Evolutionary conservation across 768 basidiomycete genomes (phyloP).

Genomic region (Peribolospora kevripleyi): DNA sequence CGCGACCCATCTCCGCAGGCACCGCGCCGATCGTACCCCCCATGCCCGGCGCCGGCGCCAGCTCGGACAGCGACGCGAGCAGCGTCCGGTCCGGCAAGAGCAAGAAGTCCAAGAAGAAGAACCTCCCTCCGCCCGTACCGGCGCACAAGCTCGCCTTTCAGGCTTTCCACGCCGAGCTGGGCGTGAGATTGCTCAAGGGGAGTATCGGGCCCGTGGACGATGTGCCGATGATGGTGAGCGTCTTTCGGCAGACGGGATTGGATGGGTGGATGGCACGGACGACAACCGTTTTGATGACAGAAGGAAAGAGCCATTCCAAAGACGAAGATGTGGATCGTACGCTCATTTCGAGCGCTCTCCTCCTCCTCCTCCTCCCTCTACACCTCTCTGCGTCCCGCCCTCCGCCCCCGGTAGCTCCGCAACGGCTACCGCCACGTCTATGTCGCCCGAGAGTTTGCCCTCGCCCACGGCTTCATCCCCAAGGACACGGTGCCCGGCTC

Average conservation of each 20-base stretch:
- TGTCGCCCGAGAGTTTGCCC: constrained; percentile 78
- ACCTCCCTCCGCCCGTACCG: too few relatives aligned
- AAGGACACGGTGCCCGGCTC: constrained; percentile 63
- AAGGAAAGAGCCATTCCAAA: background rate
- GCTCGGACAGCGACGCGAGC: too few relatives aligned
- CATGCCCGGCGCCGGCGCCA: too few relatives aligned
- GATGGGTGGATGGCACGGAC: background rate
- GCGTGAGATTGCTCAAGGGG: constrained; percentile 76
- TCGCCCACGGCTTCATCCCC: constrained; percentile 66
- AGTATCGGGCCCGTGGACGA: constrained; percentile 66
- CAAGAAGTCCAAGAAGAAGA: too few relatives aligned
- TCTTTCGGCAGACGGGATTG: background rate
- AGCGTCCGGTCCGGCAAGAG: too few relatives aligned
- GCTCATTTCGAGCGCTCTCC: background rate
- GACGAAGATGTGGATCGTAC: too few relatives aligned
- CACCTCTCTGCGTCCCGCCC: background rate
- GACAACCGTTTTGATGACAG: background rate
- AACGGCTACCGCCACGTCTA: constrained; percentile 82
- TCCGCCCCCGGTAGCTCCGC: constrained; percentile 55
- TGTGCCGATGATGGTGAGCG: constrained; percentile 32
- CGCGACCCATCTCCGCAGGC: too few relatives aligned
- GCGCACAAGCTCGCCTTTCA: too few relatives aligned
- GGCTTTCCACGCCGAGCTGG: constrained; percentile 17
- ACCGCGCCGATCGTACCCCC: too few relatives aligned
- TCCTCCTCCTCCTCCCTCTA: background rate